Evolutionary conservation across 495 filamentous ascomycete genomes (phyloP).

Genomic region (Aspergillus conjunctus): DNA sequence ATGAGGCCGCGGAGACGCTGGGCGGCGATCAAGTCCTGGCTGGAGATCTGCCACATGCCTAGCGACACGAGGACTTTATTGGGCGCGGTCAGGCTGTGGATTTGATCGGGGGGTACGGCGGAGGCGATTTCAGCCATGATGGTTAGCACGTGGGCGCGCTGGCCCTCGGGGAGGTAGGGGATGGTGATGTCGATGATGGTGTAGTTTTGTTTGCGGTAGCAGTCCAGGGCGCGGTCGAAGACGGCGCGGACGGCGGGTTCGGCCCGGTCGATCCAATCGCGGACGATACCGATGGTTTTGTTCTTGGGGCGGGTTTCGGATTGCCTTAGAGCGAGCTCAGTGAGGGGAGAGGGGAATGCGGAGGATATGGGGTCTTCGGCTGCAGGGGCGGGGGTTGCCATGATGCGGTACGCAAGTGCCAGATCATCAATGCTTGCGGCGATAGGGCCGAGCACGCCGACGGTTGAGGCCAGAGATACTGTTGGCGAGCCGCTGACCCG

Average conservation of each 20-base stretch:
- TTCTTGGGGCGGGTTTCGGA: constrained; percentile 28
- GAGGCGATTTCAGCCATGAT: constrained; percentile 71
- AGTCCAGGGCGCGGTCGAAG: constrained; percentile 61
- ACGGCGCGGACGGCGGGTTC: constrained; percentile 61
- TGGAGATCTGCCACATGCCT: constrained; percentile 60
- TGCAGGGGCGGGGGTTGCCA: constrained; percentile 69
- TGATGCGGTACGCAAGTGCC: constrained; percentile 75
- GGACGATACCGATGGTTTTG: constrained; percentile 70
- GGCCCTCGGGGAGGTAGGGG: constrained; percentile 72
- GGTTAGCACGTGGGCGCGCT: constrained; percentile 77
- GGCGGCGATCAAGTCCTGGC: constrained; percentile 69
- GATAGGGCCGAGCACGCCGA: constrained; percentile 75
- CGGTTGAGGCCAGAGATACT: constrained; percentile 59
- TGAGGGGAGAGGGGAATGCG: constrained; percentile 51
- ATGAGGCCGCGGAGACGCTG: constrained; percentile 74
- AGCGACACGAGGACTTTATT: constrained; percentile 75
- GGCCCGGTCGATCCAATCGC: constrained; percentile 73
- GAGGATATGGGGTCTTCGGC: constrained; percentile 48
- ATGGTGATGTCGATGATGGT: constrained; percentile 70
- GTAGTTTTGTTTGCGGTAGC: constrained; percentile 66
- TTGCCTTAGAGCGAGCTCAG: constrained; percentile 11
- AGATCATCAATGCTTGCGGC: constrained; percentile 78
- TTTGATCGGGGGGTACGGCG: constrained; percentile 38
- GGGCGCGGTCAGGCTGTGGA: constrained; percentile 60
- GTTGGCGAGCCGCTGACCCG: constrained; percentile 69